Percentiles rank a stretch among this genome's conserved stretches.
Evolutionary conservation across 116 monocot species (phyloP).

Genomic region (Dioscorea cayenensis): DNA sequence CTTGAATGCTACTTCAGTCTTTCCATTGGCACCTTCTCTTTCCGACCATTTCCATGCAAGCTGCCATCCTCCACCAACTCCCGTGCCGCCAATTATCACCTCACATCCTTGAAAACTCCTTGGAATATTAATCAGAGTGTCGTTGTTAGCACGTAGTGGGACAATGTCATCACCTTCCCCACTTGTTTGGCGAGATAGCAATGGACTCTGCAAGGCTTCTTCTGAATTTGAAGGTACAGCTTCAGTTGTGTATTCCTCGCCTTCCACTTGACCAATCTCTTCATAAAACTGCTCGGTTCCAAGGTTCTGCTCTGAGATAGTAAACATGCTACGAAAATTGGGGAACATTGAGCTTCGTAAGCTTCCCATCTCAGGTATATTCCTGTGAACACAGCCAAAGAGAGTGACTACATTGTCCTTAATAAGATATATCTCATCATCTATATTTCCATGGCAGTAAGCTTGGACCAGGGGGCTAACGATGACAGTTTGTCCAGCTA

Average conservation of each 20-base stretch:
- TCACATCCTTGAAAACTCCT: constrained; percentile 24
- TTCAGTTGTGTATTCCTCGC: constrained; percentile 33
- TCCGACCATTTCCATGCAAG: constrained; percentile 59
- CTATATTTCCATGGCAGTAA: constrained; percentile 35
- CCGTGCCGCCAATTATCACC: constrained; percentile 45
- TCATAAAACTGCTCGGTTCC: constrained; percentile 50
- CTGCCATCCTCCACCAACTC: constrained; percentile 65
- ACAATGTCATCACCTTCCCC: constrained; percentile 47
- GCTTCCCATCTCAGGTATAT: constrained; percentile 49
- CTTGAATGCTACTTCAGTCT: constrained; percentile 41
- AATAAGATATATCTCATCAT: constrained; percentile 22
- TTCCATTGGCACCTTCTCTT: constrained; percentile 34
- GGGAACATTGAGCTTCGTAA: constrained; percentile 56
- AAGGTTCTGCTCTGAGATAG: constrained; percentile 33
- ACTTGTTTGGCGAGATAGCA: constrained; percentile 56
- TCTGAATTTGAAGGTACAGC: constrained; percentile 33
- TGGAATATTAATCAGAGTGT: constrained; percentile 19
- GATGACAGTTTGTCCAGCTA: constrained; percentile 37
- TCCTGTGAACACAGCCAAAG: constrained; percentile 62
- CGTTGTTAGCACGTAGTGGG: constrained; percentile 15
- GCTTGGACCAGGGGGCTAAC: constrained; percentile 37
- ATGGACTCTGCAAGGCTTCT: constrained; percentile 46
- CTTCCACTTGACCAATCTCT: constrained; percentile 36
- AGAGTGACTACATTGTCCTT: constrained; percentile 58
- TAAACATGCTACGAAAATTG: constrained; percentile 74